Conservation (phyloP, 306 rosid genomes). For the Cyamopsis tetragonoloba region DNA sequence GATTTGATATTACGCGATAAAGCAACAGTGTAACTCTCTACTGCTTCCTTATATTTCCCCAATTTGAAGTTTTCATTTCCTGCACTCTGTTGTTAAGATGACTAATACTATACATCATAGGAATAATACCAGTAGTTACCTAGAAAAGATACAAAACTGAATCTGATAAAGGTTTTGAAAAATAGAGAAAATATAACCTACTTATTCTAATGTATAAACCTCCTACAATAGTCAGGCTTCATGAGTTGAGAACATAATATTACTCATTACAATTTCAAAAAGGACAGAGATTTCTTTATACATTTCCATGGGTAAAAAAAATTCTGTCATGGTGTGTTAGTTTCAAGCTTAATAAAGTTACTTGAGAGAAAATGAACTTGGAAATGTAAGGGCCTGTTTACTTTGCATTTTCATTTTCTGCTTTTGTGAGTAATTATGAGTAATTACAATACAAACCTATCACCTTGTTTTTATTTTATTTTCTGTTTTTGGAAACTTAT, state of each 20-base stretch:
- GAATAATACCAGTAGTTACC: conserved; percentile 15
- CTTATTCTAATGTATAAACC: neutral
- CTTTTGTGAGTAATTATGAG: no score
- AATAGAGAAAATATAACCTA: conserved; percentile 3
- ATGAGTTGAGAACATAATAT: neutral
- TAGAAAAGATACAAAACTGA: conserved; percentile 16
- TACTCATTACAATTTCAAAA: neutral
- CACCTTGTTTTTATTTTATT: no score
- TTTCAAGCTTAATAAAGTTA: no score
- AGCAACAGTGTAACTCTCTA: conserved; percentile 77
- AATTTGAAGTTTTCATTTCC: conserved; percentile 77
- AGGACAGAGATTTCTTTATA: conserved; percentile 1
- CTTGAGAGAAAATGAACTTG: no score
- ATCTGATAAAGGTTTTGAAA: conserved; percentile 12
- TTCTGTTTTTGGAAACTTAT: no score
- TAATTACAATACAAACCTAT: no score
- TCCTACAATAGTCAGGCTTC: neutral
- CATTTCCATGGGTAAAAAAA: neutral
- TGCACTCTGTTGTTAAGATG: conserved; percentile 53
- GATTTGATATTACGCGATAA: conserved; percentile 65
- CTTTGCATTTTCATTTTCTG: no score
- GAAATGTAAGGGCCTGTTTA: no score
- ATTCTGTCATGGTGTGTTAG: no score
- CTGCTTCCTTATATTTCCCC: conserved; percentile 67
- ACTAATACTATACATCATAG: conserved; percentile 11